Evolutionary conservation across 2,329 filamentous ascomycete species (phyloP).

Genomic region (Emmonsiellopsis sp.): DNA sequence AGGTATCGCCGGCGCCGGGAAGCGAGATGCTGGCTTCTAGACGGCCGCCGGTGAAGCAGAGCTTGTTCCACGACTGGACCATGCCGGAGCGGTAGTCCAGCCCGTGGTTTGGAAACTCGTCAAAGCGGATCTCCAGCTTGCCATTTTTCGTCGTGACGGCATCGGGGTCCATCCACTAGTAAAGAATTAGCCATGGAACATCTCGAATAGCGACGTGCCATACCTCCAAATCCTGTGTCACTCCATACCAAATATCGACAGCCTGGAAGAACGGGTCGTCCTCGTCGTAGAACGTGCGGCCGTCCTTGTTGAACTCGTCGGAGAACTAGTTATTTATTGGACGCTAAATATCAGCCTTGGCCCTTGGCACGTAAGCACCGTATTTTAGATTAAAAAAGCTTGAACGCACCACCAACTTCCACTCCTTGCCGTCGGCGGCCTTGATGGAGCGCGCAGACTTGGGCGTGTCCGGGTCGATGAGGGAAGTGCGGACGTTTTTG

Average conservation of each 20-base stretch:
- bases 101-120: slow-evolving; percentile 55
- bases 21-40: slow-evolving; percentile 62
- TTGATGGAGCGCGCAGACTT: slow-evolving; percentile 46
- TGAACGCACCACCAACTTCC: slow-evolving; percentile 50
- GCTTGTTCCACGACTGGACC: slow-evolving; percentile 64
- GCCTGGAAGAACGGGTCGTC: slow-evolving; percentile 62
- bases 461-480: slow-evolving; percentile 62
- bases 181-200: not conserved
- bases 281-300: slow-evolving; percentile 60
- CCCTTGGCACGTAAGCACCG: not conserved
- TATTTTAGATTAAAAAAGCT: not conserved
- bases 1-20: slow-evolving; percentile 55
- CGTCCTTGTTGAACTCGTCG: slow-evolving; percentile 60
- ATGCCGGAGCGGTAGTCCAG: slow-evolving; percentile 63
- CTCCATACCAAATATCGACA: slow-evolving; percentile 63
- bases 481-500: slow-evolving; percentile 48
- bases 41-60: slow-evolving; percentile 63
- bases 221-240: slow-evolving; percentile 59
- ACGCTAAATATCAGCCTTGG: not conserved
- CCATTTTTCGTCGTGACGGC: slow-evolving; percentile 54
- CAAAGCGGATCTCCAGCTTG: slow-evolving; percentile 54
- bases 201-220: slow-evolving; percentile 6
- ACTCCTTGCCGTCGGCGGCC: slow-evolving; percentile 48
- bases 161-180: slow-evolving; percentile 61
- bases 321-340: slow-evolving; percentile 42